Base-by-base conservation (phyloP, 2,329 filamentous ascomycete species). In the Xylaria sp. region DNA sequence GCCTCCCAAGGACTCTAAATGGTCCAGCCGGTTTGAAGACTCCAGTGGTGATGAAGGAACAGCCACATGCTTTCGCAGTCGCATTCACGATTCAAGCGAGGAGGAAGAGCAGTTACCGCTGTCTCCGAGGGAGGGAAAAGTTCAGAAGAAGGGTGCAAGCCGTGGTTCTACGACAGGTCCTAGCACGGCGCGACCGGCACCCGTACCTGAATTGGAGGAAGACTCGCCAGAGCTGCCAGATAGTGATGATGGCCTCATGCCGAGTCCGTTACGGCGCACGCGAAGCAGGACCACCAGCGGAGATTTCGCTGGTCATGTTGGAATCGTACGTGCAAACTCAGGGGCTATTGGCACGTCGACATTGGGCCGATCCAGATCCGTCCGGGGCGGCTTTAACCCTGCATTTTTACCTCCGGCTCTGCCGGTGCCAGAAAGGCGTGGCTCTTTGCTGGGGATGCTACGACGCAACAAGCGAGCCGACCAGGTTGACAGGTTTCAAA, bases 61-160 rank as follows among this genome's bases (percentile, higher is more conserved):
- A 35, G 69, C 62, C 13, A 67, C 63, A 16, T 66, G 68, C 3
- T 84, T 82, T 68, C 74, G 70, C 37, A 86, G 83, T 67, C 85
- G 88, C 0, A 89, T 91, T 66, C 84, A 78, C 1, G 87, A 91
- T 67, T 91, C 88, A 1, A 91, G 88, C 68, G 88, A 91, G 58
- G 87, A 89, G 52, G 79, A 82, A 16, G 78, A 78, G 11, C 70
- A 76, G 16, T 61, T 66, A 68, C 60, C 71, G 71, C 35, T 70
- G 69, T 34, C 74, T 72, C 34, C 75, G 68, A 50, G 73, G 13
- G 59, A 61, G 19, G 30, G 54, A 2, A 52, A 65, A 7, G 59
- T 66, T 4, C 49, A 68, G 4, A 51, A 70, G 67, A 57, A 73
- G 65, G 64, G 72, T 66, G 55, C 70, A 72, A 66, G 75, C 68